Evolutionary conservation across 2,329 filamentous ascomycete genomes (phyloP), one percentile per base, ranked within the genome.

Genomic region (Alternaria metachromatica): DNA sequence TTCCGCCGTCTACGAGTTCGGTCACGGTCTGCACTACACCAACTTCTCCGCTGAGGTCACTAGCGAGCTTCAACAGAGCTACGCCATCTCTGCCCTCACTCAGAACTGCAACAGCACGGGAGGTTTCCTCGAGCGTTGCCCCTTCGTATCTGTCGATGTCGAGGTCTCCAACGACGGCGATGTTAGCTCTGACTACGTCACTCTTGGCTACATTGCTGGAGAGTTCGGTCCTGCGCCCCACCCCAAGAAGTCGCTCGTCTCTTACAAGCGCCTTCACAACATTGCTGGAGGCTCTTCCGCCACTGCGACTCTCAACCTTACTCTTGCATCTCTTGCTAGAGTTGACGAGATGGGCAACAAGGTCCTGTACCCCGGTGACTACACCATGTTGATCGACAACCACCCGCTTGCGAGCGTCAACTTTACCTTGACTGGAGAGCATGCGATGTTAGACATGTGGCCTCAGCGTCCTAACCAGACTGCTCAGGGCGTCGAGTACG

Each of bases 11-110:
- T 82, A 85, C 50, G 82, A 83, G 0, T 89, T 89, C 57, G 87
- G 87, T 0, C 82, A 82, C 61, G 88, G 87, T 1, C 69, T 89
- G 60, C 87, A 89, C 73, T 89, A 89, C 76, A 89, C 87, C 6
- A 86, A 78, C 55, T 89, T 89, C 74, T 74, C 64, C 1, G 68
- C 69, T 23, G 20, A 68, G 43, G 64, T 81, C 64, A 50, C 61
- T 3, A 60, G 59, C 13, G 25, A 57, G 13, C 18, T 69, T 4
- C 41, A 68, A 18, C 50, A 63, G 5, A 68, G 50, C 60, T 73
- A 72, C 45, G 51, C 61, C 9, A 72, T 73, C 30, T 51, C 67
- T 5, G 66, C 67, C 13, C 63, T 75, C 1, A 13, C 64, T 0
- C 62, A 62, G 11, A 71, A 80, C 51, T 82, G 80, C 60, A 78